A percentile compares a stretch with the other conserved stretches of the same genome.
phyloP scores from a whole-genome alignment of 2,329 filamentous ascomycete genomes.

The Paracamarosporium sp. region DNA sequence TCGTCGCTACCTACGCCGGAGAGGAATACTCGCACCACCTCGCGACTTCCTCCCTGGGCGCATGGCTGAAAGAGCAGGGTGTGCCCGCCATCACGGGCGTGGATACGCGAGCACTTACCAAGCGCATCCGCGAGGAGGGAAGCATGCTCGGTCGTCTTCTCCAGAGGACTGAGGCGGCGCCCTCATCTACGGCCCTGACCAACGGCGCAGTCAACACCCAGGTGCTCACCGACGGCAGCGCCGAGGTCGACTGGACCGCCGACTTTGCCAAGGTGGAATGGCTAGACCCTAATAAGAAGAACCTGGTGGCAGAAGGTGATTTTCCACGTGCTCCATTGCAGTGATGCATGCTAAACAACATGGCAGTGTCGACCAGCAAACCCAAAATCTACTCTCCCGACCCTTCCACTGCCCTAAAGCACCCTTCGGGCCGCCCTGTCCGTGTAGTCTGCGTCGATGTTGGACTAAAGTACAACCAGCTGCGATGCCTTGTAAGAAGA shows the following conservation, averaged over 20 bases:
- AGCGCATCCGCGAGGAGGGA: slow-evolving; percentile 90
- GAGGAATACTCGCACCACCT: slow-evolving; percentile 96
- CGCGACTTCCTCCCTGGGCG: slow-evolving; percentile 85
- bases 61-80: slow-evolving; percentile 95
- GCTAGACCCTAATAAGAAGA: slow-evolving; percentile 90
- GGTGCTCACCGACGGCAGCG: slow-evolving; percentile 37
- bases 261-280: slow-evolving; percentile 84
- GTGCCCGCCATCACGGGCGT: slow-evolving; percentile 94
- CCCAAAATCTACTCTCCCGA: slow-evolving; percentile 86
- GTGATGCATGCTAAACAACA: slow-evolving; percentile 25
- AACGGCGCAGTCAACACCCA: slow-evolving; percentile 47
- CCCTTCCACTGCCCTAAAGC: slow-evolving; percentile 74
- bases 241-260: slow-evolving; percentile 55
- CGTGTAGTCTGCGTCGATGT: slow-evolving; percentile 94
- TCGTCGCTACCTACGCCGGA: slow-evolving; percentile 89
- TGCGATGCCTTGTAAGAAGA: slow-evolving; percentile 87
- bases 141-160: slow-evolving; percentile 95
- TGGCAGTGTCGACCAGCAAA: slow-evolving; percentile 82
- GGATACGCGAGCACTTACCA: slow-evolving; percentile 91
- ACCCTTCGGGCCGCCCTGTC: slow-evolving; percentile 85
- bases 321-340: slow-evolving; percentile 13
- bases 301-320: slow-evolving; percentile 93
- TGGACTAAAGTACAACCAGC: slow-evolving; percentile 97
- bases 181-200: slow-evolving; percentile 35
- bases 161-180: slow-evolving; percentile 65